Evolutionary conservation across 345 rosid species (phyloP).

Genomic region (Psidium guajava): DNA sequence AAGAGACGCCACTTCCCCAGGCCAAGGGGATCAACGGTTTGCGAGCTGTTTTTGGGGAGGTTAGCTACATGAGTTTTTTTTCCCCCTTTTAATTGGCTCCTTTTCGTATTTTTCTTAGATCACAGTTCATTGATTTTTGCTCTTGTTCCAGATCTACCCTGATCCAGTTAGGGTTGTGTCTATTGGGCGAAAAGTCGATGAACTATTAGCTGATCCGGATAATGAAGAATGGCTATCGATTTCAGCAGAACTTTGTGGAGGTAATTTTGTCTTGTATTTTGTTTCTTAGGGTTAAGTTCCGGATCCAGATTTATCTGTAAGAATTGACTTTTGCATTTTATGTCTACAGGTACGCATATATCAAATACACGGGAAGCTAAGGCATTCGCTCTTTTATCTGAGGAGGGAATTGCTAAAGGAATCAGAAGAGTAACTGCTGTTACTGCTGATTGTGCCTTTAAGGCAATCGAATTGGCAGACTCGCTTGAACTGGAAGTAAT

Average conservation of each 20-base stretch:
- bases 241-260: slow-evolving; percentile 94
- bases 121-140: neutral
- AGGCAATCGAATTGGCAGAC: slow-evolving; percentile 54
- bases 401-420: slow-evolving; percentile 96
- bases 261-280: slow-evolving; percentile 20
- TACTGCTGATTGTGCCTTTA: slow-evolving; percentile 66
- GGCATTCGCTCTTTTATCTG: slow-evolving; percentile 87
- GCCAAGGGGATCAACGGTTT: slow-evolving; percentile 71
- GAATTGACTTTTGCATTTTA: neutral
- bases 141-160: slow-evolving; percentile 59
- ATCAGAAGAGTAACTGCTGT: slow-evolving; percentile 85
- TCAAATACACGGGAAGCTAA: slow-evolving; percentile 87
- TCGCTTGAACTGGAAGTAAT: slow-evolving; percentile 59
- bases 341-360: slow-evolving; percentile 66
- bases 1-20: slow-evolving; percentile 68
- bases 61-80: slow-evolving; percentile 16
- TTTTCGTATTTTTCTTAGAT: neutral
- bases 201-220: slow-evolving; percentile 78
- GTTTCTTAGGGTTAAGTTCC: neutral
- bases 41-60: slow-evolving; percentile 98
- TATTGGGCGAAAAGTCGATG: slow-evolving; percentile 68
- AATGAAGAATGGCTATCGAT: slow-evolving; percentile 58
- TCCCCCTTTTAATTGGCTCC: slow-evolving; percentile 1
- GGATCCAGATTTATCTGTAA: neutral
- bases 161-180: slow-evolving; percentile 95